Conservation (phyloP, 2,329 filamentous ascomycete genomes). For the Phaeosphaeria sp. region DNA sequence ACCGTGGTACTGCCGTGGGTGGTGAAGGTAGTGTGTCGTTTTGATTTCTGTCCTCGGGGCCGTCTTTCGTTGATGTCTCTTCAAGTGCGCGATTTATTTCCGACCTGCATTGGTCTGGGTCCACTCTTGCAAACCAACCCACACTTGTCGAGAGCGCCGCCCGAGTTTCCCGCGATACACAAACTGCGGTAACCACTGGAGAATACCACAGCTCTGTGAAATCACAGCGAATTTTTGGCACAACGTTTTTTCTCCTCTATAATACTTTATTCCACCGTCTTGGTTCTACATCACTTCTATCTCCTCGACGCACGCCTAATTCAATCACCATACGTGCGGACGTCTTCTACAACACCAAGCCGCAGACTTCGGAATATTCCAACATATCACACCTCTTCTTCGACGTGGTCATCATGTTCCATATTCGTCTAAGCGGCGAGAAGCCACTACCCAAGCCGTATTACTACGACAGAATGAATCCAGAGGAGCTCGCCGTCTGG, state of each 20-base stretch:
- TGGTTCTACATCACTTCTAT: not conserved
- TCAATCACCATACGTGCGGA: not conserved
- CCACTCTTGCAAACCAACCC: slow-evolving; percentile 2
- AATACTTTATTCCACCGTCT: not conserved
- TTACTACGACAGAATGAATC: slow-evolving; percentile 30
- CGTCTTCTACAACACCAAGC: not conserved
- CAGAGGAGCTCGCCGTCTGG: slow-evolving; percentile 25
- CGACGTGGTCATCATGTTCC: slow-evolving; percentile 12
- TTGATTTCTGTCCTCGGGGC: not conserved
- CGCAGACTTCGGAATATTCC: not conserved
- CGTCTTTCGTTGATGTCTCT: not conserved
- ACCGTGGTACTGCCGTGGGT: not conserved
- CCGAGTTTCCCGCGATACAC: slow-evolving; percentile 1
- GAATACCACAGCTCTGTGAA: not conserved
- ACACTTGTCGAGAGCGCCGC: not conserved
- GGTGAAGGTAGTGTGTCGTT: not conserved
- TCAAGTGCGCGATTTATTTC: slow-evolving; percentile 1
- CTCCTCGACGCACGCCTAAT: not conserved
- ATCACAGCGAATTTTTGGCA: not conserved
- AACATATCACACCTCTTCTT: not conserved
- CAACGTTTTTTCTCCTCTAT: not conserved
- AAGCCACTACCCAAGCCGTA: slow-evolving; percentile 23
- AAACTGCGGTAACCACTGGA: slow-evolving; percentile 4
- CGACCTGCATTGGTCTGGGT: not conserved
- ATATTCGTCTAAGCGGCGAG: slow-evolving; percentile 21